Evolutionary conservation across 2,329 filamentous ascomycete species (phyloP).

Genomic region (Apiospora arundinis): DNA sequence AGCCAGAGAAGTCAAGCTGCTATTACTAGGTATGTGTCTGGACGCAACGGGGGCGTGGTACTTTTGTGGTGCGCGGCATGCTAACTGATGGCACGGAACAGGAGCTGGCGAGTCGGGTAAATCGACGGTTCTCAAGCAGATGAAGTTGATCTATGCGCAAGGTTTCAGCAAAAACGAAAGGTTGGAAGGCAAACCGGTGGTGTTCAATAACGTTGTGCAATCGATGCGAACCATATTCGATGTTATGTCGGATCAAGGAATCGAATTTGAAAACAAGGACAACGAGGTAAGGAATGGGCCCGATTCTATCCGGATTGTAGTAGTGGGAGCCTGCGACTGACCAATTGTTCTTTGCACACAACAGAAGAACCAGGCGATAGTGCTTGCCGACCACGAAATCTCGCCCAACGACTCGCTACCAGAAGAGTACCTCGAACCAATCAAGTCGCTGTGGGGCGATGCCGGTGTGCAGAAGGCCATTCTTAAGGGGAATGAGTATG

Average conservation of each 20-base stretch:
- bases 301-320: not conserved
- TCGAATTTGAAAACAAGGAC: slow-evolving; percentile 74
- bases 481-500: slow-evolving; percentile 92
- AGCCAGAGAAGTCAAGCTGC: slow-evolving; percentile 88
- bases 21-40: slow-evolving; percentile 78
- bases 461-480: slow-evolving; percentile 86
- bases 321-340: slow-evolving; percentile 30
- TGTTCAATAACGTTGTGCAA: slow-evolving; percentile 93
- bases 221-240: slow-evolving; percentile 90
- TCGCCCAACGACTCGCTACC: slow-evolving; percentile 82
- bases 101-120: slow-evolving; percentile 96
- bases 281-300: slow-evolving; percentile 68
- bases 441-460: slow-evolving; percentile 86
- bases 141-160: slow-evolving; percentile 95
- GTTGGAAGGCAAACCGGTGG: slow-evolving; percentile 92
- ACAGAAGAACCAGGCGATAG: slow-evolving; percentile 78
- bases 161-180: slow-evolving; percentile 91
- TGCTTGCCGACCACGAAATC: slow-evolving; percentile 83
- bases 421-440: slow-evolving; percentile 76
- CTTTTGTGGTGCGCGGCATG: slow-evolving; percentile 18
- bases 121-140: slow-evolving; percentile 97
- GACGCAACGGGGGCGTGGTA: not conserved
- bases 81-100: slow-evolving; percentile 44
- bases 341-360: slow-evolving; percentile 25
- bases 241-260: slow-evolving; percentile 85